phyloP scores from a whole-genome alignment of 331 rosid species.

The Spiraea crenata region DNA sequence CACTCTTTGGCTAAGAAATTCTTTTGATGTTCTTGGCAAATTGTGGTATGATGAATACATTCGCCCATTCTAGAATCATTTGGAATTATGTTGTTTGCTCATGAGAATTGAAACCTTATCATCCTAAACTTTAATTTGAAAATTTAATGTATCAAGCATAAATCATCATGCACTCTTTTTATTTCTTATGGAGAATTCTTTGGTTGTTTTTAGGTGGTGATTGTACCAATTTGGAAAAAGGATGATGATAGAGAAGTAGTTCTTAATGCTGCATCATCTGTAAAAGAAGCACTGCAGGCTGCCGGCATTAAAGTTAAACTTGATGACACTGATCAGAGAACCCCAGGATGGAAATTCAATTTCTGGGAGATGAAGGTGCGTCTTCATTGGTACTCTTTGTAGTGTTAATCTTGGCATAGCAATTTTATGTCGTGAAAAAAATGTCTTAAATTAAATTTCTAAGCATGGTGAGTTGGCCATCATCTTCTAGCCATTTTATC shows the following conservation, averaged over 20 bases:
- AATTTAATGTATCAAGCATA: not conserved
- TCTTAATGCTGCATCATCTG: slow-evolving; percentile 65
- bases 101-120: not conserved
- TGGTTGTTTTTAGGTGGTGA: slow-evolving; percentile 66
- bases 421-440: not conserved
- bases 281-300: slow-evolving; percentile 52
- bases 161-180: not conserved
- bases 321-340: slow-evolving; percentile 85
- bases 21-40: not conserved
- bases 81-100: not conserved
- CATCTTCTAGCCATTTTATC: not conserved
- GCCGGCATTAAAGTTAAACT: slow-evolving; percentile 76
- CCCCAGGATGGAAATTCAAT: slow-evolving; percentile 98
- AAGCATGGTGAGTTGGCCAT: not conserved
- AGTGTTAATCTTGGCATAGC: not conserved
- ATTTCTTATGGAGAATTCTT: slow-evolving; percentile 1
- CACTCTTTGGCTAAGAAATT: not conserved
- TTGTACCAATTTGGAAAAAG: slow-evolving; percentile 93
- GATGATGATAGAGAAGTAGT: slow-evolving; percentile 68
- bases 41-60: not conserved
- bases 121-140: not conserved
- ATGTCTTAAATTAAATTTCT: not conserved
- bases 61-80: not conserved
- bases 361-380: slow-evolving; percentile 99
- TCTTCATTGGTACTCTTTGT: slow-evolving; percentile 7